These are phyloP conservation scores for Talaromyces pinophilus DNA, from an alignment of 2,329 filamentous ascomycete species.

Conservation along the genomic window DNA sequence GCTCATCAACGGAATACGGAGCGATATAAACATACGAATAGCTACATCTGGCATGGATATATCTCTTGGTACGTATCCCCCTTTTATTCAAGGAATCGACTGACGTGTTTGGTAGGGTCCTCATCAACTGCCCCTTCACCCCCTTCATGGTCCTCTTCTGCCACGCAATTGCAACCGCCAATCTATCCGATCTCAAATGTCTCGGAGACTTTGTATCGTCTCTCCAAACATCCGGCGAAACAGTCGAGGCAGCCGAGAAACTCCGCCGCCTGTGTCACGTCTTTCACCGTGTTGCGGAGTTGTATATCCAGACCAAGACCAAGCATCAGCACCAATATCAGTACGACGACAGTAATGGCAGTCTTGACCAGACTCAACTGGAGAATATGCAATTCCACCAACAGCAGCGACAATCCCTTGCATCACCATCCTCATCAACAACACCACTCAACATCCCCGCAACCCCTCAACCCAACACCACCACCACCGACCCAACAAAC, in stretches of 20 bases:
- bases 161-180: slow-evolving; percentile 50
- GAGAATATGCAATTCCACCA: slow-evolving; percentile 6
- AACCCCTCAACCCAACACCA: slow-evolving; percentile 1
- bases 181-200: slow-evolving; percentile 52
- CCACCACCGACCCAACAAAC: neutral
- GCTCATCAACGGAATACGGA: slow-evolving; percentile 32
- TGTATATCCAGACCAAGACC: slow-evolving; percentile 25
- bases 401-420: slow-evolving; percentile 6
- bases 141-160: slow-evolving; percentile 47
- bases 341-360: neutral
- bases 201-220: slow-evolving; percentile 57
- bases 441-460: slow-evolving; percentile 7
- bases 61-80: slow-evolving; percentile 23
- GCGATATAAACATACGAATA: slow-evolving; percentile 25
- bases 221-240: slow-evolving; percentile 50
- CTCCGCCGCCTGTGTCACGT: slow-evolving; percentile 58
- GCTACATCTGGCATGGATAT: slow-evolving; percentile 26
- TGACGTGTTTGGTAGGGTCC: slow-evolving; percentile 23
- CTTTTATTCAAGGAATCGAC: neutral
- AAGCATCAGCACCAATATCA: slow-evolving; percentile 16
- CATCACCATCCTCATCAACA: neutral
- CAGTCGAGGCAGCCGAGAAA: slow-evolving; percentile 58
- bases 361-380: neutral
- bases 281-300: slow-evolving; percentile 25
- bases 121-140: slow-evolving; percentile 43